A percentile compares a stretch with the other conserved stretches of the same genome.
phyloP scores from a whole-genome alignment of 2,329 filamentous ascomycete genomes.

The Fusarium papillatum region DNA sequence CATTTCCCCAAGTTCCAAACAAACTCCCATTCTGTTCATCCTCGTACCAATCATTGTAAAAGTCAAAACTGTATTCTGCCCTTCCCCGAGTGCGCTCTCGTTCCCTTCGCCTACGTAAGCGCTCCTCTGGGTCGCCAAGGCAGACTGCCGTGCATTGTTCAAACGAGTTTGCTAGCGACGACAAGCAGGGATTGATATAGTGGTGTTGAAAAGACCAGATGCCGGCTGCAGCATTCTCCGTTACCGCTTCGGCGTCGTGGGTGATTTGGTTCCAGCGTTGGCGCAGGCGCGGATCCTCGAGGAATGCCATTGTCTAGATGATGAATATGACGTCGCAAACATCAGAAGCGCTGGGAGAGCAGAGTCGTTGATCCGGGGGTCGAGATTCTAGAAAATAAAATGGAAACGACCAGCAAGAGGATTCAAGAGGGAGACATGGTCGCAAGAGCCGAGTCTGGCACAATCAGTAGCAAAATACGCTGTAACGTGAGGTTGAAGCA shows the following conservation, averaged over 20 bases:
- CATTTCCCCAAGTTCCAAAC: conserved; percentile 80
- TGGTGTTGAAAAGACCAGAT: conserved; percentile 91
- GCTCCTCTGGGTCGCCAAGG: conserved; percentile 80
- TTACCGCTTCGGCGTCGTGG: conserved; percentile 90
- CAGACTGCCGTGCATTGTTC: conserved; percentile 81
- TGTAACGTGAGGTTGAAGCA: conserved; percentile 26
- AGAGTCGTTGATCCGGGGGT: not conserved
- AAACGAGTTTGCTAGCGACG: conserved; percentile 74
- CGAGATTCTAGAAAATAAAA: conserved; percentile 1
- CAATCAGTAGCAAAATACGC: conserved; percentile 23
- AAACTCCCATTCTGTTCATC: conserved; percentile 69
- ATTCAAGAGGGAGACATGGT: conserved; percentile 34
- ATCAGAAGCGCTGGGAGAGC: conserved; percentile 30
- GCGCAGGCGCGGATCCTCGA: conserved; percentile 89
- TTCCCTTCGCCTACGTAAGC: conserved; percentile 76
- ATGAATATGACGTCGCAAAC: conserved; percentile 45
- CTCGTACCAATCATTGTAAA: conserved; percentile 97
- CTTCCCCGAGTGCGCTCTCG: conserved; percentile 70
- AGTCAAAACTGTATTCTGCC: conserved; percentile 92
- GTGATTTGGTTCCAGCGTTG: conserved; percentile 95
- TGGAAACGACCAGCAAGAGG: not conserved
- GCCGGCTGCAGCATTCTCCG: conserved; percentile 90
- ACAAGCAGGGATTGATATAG: conserved; percentile 87
- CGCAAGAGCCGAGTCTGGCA: conserved; percentile 13
- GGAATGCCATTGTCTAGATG: conserved; percentile 65